Evolutionary conservation across 495 filamentous ascomycete species (phyloP).

Genomic region (Penicillium crystallinum): DNA sequence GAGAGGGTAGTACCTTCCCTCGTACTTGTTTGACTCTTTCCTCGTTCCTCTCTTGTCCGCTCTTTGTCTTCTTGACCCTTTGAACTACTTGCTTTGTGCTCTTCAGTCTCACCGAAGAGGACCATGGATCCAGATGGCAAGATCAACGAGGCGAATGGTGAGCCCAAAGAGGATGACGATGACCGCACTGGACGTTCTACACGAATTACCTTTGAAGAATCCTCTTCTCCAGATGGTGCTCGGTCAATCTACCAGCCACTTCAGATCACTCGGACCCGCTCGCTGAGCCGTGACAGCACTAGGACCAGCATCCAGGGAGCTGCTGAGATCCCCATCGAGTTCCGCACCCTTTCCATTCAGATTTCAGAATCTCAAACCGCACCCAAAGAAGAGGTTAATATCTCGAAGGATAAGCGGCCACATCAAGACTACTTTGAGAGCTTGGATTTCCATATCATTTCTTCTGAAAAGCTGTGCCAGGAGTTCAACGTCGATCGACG

Average conservation of each 20-base stretch:
- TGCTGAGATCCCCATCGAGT: constrained; percentile 38
- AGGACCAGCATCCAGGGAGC: constrained; percentile 12
- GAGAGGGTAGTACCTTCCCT: background rate
- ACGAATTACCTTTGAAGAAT: constrained; percentile 24
- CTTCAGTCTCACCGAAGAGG: constrained; percentile 12
- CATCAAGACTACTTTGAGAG: constrained; percentile 40
- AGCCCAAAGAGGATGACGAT: constrained; percentile 10
- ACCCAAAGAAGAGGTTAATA: constrained; percentile 18
- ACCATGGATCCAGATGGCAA: constrained; percentile 3
- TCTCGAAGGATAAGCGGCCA: constrained; percentile 23
- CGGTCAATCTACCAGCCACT: constrained; percentile 21
- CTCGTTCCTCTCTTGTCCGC: background rate
- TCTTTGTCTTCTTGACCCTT: constrained; percentile 12
- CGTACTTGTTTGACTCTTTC: background rate
- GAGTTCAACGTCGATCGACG: constrained; percentile 30
- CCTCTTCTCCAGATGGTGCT: constrained; percentile 10
- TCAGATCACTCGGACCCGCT: constrained; percentile 16
- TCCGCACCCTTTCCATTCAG: constrained; percentile 43
- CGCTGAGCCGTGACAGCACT: constrained; percentile 21
- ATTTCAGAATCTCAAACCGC: constrained; percentile 37
- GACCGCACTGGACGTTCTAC: constrained; percentile 11
- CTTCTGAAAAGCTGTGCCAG: constrained; percentile 24
- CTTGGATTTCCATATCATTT: constrained; percentile 35
- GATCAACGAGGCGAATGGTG: constrained; percentile 16
- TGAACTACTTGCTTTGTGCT: no score